Evolutionary conservation across 352 stramenopile species (phyloP).

Genomic region (Aphanomyces euteiches): DNA sequence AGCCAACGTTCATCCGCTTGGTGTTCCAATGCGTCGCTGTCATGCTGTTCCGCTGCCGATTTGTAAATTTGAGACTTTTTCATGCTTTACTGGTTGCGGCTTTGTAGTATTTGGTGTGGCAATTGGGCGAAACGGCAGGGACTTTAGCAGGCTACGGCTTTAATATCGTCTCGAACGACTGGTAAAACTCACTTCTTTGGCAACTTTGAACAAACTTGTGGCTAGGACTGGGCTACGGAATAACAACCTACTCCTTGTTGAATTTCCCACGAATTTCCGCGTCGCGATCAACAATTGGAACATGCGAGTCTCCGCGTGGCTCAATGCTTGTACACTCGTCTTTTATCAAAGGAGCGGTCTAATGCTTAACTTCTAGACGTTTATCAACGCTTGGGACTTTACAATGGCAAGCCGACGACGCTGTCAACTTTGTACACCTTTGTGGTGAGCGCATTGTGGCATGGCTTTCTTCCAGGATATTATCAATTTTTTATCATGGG

Average conservation of each 20-base stretch:
- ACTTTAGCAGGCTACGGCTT: conserved; percentile 48
- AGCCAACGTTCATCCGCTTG: conserved; percentile 55
- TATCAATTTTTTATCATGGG: conserved; percentile 85
- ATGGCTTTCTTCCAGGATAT: conserved; percentile 80
- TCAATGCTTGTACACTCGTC: conserved; percentile 67
- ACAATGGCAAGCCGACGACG: conserved; percentile 68
- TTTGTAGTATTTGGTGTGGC: conserved; percentile 81
- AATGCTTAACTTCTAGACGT: conserved; percentile 49
- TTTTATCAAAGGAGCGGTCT: neutral
- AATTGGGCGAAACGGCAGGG: conserved; percentile 66
- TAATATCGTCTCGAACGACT: conserved; percentile 2
- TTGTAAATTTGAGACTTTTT: conserved; percentile 42
- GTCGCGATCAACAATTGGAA: conserved; percentile 88
- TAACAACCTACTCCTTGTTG: conserved; percentile 78
- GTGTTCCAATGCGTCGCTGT: conserved; percentile 69
- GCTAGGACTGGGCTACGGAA: conserved; percentile 82
- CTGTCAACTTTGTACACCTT: conserved; percentile 75
- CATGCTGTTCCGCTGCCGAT: conserved; percentile 81
- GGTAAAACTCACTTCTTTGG: neutral
- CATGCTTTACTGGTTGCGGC: neutral
- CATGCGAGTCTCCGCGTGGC: conserved; percentile 79
- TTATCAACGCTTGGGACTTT: conserved; percentile 76
- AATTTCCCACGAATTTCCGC: conserved; percentile 76
- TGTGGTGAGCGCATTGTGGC: conserved; percentile 81
- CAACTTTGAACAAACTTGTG: neutral